Base-by-base conservation (phyloP, 345 rosid species). In the Populus ilicifolia region DNA sequence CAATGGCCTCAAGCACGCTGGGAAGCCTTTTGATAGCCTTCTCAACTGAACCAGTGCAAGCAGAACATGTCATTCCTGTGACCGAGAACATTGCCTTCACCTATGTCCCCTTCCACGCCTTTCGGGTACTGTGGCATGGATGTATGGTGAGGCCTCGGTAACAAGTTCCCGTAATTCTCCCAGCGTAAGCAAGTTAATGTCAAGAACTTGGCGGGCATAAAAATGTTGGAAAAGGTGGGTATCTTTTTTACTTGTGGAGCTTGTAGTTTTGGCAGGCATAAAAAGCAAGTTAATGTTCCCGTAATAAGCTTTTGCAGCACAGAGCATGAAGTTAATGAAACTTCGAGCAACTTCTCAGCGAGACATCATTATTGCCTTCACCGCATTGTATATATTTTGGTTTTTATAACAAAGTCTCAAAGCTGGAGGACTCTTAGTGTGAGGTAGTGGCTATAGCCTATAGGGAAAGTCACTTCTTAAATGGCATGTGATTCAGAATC, bases 1-100 rank as follows among this genome's bases (percentile, higher is more conserved):
- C 89, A 8, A 81, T 86, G 27, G 95, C 97, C 65, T 91, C 94
- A 9, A 81, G 86, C 8, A 92, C 89, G 5, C 98, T 97, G 0
- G 95, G 86, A 20, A 93, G 93, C 74, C 98, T 83, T 75, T 94
- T 94, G 81, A 94, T 70, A 29, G 92, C 97, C 82, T 94, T 94
- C 86, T 94, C 98, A 41, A 92, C 90, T 41, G 97, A 94, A n/a
- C 93, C 98, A 6, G 97, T 94, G 52, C 98, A 92, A 41, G 98
- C 98, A 2, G 98, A 87, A 79, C 98, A 94, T 1, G 92, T 89
- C 98, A 94, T 91, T 69, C 98, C 98, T 2, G 72, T 25, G 5
- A 94, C 98, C 5, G 88, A 82, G 35, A 91, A 90, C 61, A 88
- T 75, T n/a, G 89, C 96, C 75, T 81, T 88, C 48, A 84, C 78